phyloP scores from a whole-genome alignment of 1,284 basidiomycete species.

The Sanghuangporus baumii region DNA sequence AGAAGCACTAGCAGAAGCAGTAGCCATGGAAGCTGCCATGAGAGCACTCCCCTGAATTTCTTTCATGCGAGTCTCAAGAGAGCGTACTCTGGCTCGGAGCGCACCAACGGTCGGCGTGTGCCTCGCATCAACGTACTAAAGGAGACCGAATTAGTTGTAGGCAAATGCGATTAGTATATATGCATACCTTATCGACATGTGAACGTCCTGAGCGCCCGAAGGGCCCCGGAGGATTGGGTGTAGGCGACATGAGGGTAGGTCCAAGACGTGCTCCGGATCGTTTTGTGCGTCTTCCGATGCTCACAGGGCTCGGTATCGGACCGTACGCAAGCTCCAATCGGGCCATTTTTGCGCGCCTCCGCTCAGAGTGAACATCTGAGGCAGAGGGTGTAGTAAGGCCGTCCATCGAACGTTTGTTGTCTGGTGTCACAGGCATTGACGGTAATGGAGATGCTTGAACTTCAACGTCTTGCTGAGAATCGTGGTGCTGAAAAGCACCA shows the following conservation, averaged over 20 bases:
- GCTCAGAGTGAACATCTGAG: neutral
- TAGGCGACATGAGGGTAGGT: neutral
- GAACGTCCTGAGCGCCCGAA: neutral
- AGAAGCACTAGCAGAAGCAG: neutral
- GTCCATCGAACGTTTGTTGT: neutral
- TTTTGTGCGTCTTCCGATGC: neutral
- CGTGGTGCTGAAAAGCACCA: neutral
- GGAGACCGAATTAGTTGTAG: neutral
- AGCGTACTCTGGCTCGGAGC: neutral
- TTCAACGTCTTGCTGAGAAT: neutral
- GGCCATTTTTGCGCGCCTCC: neutral
- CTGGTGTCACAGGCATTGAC: neutral
- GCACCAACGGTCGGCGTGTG: neutral
- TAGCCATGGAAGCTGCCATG: neutral
- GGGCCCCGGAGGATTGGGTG: neutral
- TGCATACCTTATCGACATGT: neutral
- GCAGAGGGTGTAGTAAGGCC: neutral
- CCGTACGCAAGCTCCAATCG: neutral
- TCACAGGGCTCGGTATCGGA: neutral
- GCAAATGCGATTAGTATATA: neutral
- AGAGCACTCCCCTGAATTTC: neutral
- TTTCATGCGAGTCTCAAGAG: conserved; percentile 9
- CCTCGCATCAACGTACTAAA: neutral
- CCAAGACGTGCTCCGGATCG: neutral
- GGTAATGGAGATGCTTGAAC: neutral